Percentiles rank a stretch among this genome's conserved stretches.
phyloP scores from a whole-genome alignment of 2,329 filamentous ascomycete genomes.

The Cercospora beticola region DNA sequence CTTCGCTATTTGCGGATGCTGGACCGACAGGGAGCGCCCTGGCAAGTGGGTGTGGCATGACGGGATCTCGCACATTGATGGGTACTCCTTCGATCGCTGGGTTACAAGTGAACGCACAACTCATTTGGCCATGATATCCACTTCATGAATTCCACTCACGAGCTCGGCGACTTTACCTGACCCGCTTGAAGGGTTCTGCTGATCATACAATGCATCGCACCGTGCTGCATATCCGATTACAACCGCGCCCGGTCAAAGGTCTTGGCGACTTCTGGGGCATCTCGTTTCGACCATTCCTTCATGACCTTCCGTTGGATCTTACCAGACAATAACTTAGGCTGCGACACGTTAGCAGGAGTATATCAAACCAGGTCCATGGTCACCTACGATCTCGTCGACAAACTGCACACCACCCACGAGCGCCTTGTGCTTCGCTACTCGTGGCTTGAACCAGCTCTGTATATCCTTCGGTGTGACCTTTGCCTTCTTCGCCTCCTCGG shows the following conservation, averaged over 20 bases:
- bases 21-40: not conserved
- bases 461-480: conserved; percentile 40
- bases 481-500: conserved; percentile 47
- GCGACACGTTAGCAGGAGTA: not conserved
- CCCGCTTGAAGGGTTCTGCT: not conserved
- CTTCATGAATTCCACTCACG: not conserved
- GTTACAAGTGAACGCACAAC: not conserved
- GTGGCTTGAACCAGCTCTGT: conserved; percentile 38
- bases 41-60: not conserved
- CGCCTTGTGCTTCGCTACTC: conserved; percentile 45
- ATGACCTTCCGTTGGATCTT: conserved; percentile 60
- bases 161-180: not conserved
- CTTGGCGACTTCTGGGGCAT: conserved; percentile 43
- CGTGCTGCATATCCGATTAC: conserved; percentile 48
- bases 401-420: conserved; percentile 48
- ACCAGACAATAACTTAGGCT: conserved; percentile 56
- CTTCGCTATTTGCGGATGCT: conserved; percentile 1
- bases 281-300: conserved; percentile 58
- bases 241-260: conserved; percentile 25
- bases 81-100: not conserved
- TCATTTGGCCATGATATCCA: not conserved
- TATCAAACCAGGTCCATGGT: not conserved
- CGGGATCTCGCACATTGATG: not conserved
- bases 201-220: conserved; percentile 41
- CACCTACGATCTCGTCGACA: conserved; percentile 51